Evolutionary conservation across 2,329 filamentous ascomycete species (phyloP), one percentile per base, ranked within the genome.

Genomic region (Zopfia rhizophila): DNA sequence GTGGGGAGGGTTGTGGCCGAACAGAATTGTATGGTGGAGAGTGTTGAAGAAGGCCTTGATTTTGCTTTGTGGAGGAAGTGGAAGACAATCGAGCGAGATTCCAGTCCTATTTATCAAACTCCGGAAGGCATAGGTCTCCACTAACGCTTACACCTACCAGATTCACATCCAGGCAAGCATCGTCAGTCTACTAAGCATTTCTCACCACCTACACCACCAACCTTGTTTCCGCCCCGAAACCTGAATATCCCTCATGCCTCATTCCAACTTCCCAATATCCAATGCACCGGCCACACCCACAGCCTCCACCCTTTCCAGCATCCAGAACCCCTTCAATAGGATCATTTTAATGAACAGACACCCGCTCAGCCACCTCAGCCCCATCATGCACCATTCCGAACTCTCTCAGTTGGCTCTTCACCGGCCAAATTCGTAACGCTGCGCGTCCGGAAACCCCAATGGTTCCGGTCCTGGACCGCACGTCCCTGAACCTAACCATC

Each of bases 231-330:
- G 48, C 37, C 44, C 37, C 44, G 29, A 49, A 32, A 33, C 35
- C 27, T 53, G 52, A 49, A 51, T 51, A 21, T 6, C 24, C 13
- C 21, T 21, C 16, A n/a, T n/a, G n/a, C 38, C 39, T 48, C 38
- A 17, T 37, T 33, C 32, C 19, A 33, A 31, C 36, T 49, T 38
- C 38, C 33, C n/a, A 18, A 7, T 16, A 12, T 14, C 36, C 16
- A 14, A 28, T 43, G 51, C 55, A 56, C 60, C 52, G 57, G 51
- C 53, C 45, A 14, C 46, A 29, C 30, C 41, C 43, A 14, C 32
- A 28, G 24, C 25, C 38, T 39, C 21, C 39, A 16, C n/a, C n/a
- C 14, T 39, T 23, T 18, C 42, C 29, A 19, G 16, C 32, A 25
- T 5, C 14, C 24, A 22, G 30, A 35, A 21, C 21, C 14, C 45